Evolutionary conservation across 2,329 filamentous ascomycete species (phyloP).

Genomic region (Trichoderma gracile): DNA sequence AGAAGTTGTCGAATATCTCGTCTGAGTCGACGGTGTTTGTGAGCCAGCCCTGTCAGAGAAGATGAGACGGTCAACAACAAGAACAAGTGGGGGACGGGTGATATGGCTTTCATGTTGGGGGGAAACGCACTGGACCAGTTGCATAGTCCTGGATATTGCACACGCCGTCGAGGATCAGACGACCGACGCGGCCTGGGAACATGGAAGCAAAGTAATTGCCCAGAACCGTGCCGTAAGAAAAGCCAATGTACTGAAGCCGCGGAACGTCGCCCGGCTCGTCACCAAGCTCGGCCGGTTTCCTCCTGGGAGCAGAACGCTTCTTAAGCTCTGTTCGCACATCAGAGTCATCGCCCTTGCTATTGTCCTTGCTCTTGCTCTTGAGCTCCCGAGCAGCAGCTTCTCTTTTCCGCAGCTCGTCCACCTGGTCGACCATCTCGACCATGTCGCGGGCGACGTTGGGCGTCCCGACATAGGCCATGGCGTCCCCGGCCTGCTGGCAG

Average conservation of each 20-base stretch:
- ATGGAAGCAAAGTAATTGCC: conserved; percentile 42
- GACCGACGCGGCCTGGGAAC: conserved; percentile 42
- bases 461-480: conserved; percentile 41
- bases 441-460: conserved; percentile 46
- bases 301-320: conserved; percentile 22
- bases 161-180: conserved; percentile 46
- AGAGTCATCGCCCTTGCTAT: background rate
- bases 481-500: conserved; percentile 35
- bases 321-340: conserved; percentile 23
- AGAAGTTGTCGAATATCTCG: conserved; percentile 38
- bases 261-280: conserved; percentile 21
- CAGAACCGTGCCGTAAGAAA: conserved; percentile 48
- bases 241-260: conserved; percentile 50
- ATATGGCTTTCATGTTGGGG: background rate
- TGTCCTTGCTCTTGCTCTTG: background rate
- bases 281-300: background rate
- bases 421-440: conserved; percentile 46
- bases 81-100: background rate
- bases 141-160: conserved; percentile 42
- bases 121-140: conserved; percentile 34
- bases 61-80: background rate
- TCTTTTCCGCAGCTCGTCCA: conserved; percentile 38
- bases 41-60: conserved; percentile 37
- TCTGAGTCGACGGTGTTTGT: conserved; percentile 44
- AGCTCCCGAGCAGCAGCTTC: background rate